phyloP scores from a whole-genome alignment of 768 basidiomycete genomes.

The Collybia sp. region DNA sequence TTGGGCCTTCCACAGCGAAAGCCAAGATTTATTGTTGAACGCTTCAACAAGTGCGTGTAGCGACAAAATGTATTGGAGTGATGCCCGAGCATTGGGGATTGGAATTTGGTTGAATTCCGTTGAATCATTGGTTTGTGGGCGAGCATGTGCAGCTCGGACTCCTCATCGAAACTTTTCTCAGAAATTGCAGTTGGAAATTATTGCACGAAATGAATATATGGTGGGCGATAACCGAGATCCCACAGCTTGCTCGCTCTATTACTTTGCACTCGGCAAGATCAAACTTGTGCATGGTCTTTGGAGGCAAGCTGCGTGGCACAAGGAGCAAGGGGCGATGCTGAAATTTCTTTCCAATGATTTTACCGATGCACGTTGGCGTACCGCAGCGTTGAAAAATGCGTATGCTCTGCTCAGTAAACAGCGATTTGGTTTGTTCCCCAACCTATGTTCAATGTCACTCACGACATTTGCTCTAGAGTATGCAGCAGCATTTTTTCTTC shows the following conservation, averaged over 20 bases:
- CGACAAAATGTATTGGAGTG: slow-evolving; percentile 86
- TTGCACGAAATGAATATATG: slow-evolving; percentile 94
- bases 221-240: slow-evolving; percentile 85
- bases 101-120: slow-evolving; percentile 82
- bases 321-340: slow-evolving; percentile 84
- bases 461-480: slow-evolving; percentile 58
- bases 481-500: slow-evolving; percentile 96
- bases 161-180: slow-evolving; percentile 21
- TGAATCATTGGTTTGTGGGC: slow-evolving; percentile 64
- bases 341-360: slow-evolving; percentile 94
- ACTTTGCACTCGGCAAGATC: slow-evolving; percentile 90
- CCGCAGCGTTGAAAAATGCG: slow-evolving; percentile 94
- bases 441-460: not conserved
- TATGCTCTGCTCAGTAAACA: slow-evolving; percentile 88
- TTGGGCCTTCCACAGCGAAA: slow-evolving; percentile 97
- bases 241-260: slow-evolving; percentile 82
- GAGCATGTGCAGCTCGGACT: not conserved
- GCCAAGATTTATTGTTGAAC: slow-evolving; percentile 76
- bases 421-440: slow-evolving; percentile 67
- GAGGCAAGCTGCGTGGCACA: slow-evolving; percentile 93
- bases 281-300: slow-evolving; percentile 93
- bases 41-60: slow-evolving; percentile 70
- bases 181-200: slow-evolving; percentile 78
- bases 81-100: slow-evolving; percentile 82
- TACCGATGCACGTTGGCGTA: slow-evolving; percentile 75